phyloP scores from a whole-genome alignment of 2,329 filamentous ascomycete genomes.

The Ramularia endophylla region DNA sequence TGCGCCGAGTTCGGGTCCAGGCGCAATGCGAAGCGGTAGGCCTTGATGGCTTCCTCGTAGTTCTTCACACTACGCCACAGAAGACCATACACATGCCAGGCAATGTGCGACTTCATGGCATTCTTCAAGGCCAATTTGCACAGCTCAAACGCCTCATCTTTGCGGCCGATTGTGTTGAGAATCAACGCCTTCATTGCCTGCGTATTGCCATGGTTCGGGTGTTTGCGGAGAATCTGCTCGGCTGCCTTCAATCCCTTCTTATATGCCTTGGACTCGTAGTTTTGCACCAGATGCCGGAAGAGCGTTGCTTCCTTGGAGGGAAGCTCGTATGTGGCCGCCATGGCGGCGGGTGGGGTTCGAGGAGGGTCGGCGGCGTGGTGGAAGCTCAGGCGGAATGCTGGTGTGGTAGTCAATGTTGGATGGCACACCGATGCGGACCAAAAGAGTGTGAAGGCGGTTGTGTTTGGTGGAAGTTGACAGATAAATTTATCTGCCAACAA shows the following conservation, averaged over 20 bases:
- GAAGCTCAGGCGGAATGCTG: too few species aligned
- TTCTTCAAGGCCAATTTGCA: constrained; percentile 88
- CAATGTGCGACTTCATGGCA: constrained; percentile 99
- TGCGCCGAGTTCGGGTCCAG: constrained; percentile 92
- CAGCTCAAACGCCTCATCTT: constrained; percentile 87
- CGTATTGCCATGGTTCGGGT: constrained; percentile 94
- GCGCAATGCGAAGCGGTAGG: constrained; percentile 90
- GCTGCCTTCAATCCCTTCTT: constrained; percentile 87
- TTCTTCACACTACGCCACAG: constrained; percentile 93
- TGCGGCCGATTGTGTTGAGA: constrained; percentile 85
- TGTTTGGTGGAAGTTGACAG: too few species aligned
- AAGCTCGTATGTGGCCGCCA: constrained; percentile 35
- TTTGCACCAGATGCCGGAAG: constrained; percentile 89
- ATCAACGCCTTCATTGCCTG: constrained; percentile 99
- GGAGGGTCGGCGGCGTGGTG: too few species aligned
- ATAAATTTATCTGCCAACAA: too few species aligned
- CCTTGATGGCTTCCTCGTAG: constrained; percentile 98
- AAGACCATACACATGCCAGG: constrained; percentile 98
- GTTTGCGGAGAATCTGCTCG: constrained; percentile 93
- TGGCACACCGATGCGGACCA: too few species aligned
- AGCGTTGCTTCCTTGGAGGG: constrained; percentile 86
- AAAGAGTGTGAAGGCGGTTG: too few species aligned
- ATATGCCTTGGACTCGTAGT: constrained; percentile 98
- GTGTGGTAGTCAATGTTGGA: too few species aligned
- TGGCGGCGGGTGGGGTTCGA: constrained; percentile 3